Evolutionary conservation across 306 rosid species (phyloP), one percentile per base, ranked within the genome.

Genomic region (Cucurbita argyrosperma): DNA sequence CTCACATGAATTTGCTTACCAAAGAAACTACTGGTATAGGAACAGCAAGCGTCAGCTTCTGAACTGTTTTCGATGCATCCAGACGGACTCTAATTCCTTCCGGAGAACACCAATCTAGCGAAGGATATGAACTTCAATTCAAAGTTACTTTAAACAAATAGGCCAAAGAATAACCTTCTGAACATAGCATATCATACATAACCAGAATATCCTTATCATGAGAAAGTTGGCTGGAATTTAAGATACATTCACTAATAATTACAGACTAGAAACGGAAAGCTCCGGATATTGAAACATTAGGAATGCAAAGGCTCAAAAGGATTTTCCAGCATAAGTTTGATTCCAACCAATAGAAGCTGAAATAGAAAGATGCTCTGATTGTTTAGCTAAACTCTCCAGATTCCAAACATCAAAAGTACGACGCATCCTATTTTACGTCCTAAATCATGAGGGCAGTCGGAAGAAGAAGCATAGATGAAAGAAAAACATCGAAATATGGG

Each of bases 1-100:
- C 18, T 16, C 54, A 14, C 12, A 47, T 62, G n/a, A 4, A 23
- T 26, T 59, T 7, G 74, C 89, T 82, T 77, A 91, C 97, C 96
- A 95, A 83, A 74, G 99, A 91, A 52, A 95, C 92, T 42, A 89
- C 99, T 3, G 99, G 96, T 46, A 91, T 91, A 49, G 99, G 97
- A 43, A 94, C 97, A 42, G 92, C 83, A 77, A 37, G 72, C 97
- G 91, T 71, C 92, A 83, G 79, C 77, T 95, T 69, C 97, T 89
- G 72, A 91, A 95, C 85, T 85, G 99, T 87, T 95, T 85, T 75
- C 96, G 83, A 74, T 91, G 99, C 80, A 88, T 84, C 84, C 97
- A 82, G 76, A 95, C 97, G 45, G 93, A 83, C 82, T 91, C 96
- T 62, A 95, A 85, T 83, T 91, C 96, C 80, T 89, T 84, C 79